phyloP scores from a whole-genome alignment of 179 eudicot species.

The Nepenthes alata region DNA sequence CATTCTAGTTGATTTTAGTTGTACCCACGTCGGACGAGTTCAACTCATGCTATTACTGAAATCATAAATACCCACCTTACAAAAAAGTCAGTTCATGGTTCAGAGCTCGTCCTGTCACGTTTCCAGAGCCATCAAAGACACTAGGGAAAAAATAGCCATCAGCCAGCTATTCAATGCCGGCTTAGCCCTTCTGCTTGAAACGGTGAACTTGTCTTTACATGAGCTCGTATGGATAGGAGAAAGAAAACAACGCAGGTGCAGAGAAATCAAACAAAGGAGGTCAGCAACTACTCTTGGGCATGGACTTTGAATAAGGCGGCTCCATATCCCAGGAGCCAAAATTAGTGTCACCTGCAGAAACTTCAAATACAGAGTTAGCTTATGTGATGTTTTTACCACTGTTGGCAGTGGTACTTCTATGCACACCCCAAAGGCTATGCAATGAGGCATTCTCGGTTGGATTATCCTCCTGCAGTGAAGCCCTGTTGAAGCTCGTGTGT shows the following conservation, averaged over 20 bases:
- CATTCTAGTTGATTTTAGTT: constrained; percentile 20
- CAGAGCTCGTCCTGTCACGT: background rate
- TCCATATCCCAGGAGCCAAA: constrained; percentile 45
- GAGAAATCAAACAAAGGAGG: background rate
- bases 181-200: too few relatives aligned
- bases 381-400: constrained; percentile 41
- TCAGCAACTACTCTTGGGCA: constrained; percentile 43
- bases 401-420: constrained; percentile 39
- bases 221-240: constrained; percentile 5
- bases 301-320: constrained; percentile 46
- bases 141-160: background rate
- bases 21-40: constrained; percentile 37
- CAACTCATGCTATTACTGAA: constrained; percentile 6
- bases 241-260: background rate
- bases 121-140: constrained; percentile 9
- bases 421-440: constrained; percentile 41
- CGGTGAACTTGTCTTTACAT: too few relatives aligned
- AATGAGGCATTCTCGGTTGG: constrained; percentile 43
- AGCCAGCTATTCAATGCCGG: too few relatives aligned
- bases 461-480: constrained; percentile 76
- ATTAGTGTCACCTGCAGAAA: constrained; percentile 70
- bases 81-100: constrained; percentile 3
- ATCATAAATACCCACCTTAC: constrained; percentile 22
- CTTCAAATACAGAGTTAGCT: constrained; percentile 44
- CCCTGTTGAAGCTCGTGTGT: constrained; percentile 46